Base-by-base conservation (phyloP, 352 stramenopile genomes). In the Phytopythium boreale region DNA sequence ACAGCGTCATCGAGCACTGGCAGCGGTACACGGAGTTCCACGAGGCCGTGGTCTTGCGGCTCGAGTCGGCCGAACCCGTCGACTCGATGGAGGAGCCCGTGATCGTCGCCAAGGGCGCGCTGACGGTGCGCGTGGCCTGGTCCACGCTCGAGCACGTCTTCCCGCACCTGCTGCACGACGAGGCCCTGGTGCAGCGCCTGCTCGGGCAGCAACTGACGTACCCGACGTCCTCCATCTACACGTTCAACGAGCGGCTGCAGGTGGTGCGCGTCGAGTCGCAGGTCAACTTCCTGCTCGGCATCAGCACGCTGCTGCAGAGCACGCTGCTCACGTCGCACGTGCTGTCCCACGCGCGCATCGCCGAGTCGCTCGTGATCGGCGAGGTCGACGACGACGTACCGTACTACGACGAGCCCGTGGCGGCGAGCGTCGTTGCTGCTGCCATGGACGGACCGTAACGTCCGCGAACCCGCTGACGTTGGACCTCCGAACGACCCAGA, bases 1-100 rank as follows among this genome's bases (percentile, higher is more conserved):
- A 68, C 29, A 71, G 63, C n/a, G 63, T 92, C 52, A 49, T 88
- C 22, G 76, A 88, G 63, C 80, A 90, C 61, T 89, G 79, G 77
- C 74, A 73, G 17, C 74, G 79, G 37, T 90, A 87, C 71, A 77
- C 75, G 31, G 66, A 77, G 29, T 82, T 84, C 67, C 79, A 89
- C 63, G 67, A 77, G n/a, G 74, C 63, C 31, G 61, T 93, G 43
- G 60, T 63, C 56, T 66, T 77, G 14, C 29, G 68, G n/a, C 72
- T 80, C 49, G 44, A 76, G 12, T 72, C 68, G 11, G 67, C 71
- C 20, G 59, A 88, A 37, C 70, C 88, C 41, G 72, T 89, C 44
- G 78, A 76, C 15, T 68, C 74, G 56, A 61, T 61, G 20, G 71
- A 81, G 17, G 77, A 76, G 46, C 78, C 80, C 4, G 74, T 90